phyloP scores from a whole-genome alignment of 2,329 filamentous ascomycete genomes.

The Paraphoma sp. region DNA sequence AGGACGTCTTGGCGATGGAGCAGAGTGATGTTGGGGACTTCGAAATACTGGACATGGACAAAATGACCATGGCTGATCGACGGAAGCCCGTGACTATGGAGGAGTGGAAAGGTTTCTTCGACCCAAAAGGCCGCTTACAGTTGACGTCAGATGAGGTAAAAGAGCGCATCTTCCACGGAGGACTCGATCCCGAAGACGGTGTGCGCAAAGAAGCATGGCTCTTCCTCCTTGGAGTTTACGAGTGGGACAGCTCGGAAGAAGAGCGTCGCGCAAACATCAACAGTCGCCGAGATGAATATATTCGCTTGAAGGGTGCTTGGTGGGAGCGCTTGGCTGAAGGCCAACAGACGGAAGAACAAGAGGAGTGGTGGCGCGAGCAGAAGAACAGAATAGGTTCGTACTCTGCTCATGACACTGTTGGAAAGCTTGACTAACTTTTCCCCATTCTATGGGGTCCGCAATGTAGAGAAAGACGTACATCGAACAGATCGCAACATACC shows the following conservation, averaged over 20 bases:
- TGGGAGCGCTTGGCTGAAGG: conserved; percentile 93
- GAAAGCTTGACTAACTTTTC: conserved; percentile 51
- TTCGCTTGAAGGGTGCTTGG: conserved; percentile 92
- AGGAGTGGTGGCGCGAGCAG: conserved; percentile 97
- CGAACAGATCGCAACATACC: conserved; percentile 92
- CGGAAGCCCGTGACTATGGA: conserved; percentile 78
- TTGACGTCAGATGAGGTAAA: conserved; percentile 92
- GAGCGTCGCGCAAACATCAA: conserved; percentile 85
- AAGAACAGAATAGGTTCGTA: conserved; percentile 86
- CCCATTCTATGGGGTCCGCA: conserved; percentile 61
- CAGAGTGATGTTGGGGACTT: conserved; percentile 96
- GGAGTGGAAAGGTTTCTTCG: conserved; percentile 94
- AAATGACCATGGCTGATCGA: conserved; percentile 76
- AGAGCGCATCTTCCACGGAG: conserved; percentile 95
- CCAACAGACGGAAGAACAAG: conserved; percentile 77
- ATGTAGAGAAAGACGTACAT: conserved; percentile 95
- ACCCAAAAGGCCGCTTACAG: conserved; percentile 75
- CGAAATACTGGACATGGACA: conserved; percentile 84
- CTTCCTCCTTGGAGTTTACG: conserved; percentile 87
- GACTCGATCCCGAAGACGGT: conserved; percentile 85
- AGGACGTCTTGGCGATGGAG: conserved; percentile 91
- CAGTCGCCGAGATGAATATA: conserved; percentile 89
- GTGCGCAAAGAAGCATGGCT: conserved; percentile 97
- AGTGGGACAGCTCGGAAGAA: conserved; percentile 88
- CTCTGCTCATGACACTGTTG: no score